These are phyloP conservation scores for Pseudopyricularia cyperi DNA, from an alignment of 2,329 filamentous ascomycete genomes.

Conservation along the genomic window DNA sequence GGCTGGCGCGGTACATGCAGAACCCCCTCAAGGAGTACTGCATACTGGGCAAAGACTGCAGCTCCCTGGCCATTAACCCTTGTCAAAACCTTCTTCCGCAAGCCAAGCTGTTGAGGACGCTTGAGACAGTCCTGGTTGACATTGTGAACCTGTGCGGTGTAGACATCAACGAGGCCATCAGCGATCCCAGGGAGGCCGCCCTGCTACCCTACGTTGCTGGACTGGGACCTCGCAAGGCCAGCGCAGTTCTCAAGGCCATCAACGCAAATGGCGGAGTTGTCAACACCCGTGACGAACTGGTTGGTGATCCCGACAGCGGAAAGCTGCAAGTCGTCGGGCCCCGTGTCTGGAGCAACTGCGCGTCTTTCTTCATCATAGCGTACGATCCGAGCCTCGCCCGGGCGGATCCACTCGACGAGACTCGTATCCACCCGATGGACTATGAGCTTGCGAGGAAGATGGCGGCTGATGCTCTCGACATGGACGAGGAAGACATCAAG, in stretches of 20 bases:
- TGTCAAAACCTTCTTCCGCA: slow-evolving; percentile 80
- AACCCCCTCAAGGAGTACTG: slow-evolving; percentile 96
- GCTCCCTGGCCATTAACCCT: slow-evolving; percentile 76
- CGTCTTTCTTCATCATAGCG: slow-evolving; percentile 84
- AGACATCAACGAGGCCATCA: slow-evolving; percentile 83
- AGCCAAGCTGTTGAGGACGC: slow-evolving; percentile 72
- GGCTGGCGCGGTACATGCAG: slow-evolving; percentile 81
- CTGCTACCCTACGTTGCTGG: slow-evolving; percentile 85
- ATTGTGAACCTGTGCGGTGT: slow-evolving; percentile 97
- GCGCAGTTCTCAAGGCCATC: slow-evolving; percentile 74
- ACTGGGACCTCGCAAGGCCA: slow-evolving; percentile 83
- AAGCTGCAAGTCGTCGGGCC: slow-evolving; percentile 72
- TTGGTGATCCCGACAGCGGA: slow-evolving; percentile 74
- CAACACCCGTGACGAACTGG: slow-evolving; percentile 70
- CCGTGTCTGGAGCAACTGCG: slow-evolving; percentile 91
- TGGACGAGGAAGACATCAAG: slow-evolving; percentile 97
- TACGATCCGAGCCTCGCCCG: slow-evolving; percentile 72
- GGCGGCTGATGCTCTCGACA: slow-evolving; percentile 88
- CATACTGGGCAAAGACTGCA: slow-evolving; percentile 74
- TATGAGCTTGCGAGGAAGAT: slow-evolving; percentile 98
- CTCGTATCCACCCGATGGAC: slow-evolving; percentile 93
- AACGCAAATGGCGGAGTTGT: slow-evolving; percentile 83
- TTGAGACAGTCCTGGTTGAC: slow-evolving; percentile 96
- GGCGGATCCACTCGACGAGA: slow-evolving; percentile 90
- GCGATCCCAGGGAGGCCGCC: slow-evolving; percentile 70